A percentile compares a stretch with the other conserved stretches of the same genome.
Conservation (phyloP, 208 protist species). For the Trypanosoma rangeli region DNA sequence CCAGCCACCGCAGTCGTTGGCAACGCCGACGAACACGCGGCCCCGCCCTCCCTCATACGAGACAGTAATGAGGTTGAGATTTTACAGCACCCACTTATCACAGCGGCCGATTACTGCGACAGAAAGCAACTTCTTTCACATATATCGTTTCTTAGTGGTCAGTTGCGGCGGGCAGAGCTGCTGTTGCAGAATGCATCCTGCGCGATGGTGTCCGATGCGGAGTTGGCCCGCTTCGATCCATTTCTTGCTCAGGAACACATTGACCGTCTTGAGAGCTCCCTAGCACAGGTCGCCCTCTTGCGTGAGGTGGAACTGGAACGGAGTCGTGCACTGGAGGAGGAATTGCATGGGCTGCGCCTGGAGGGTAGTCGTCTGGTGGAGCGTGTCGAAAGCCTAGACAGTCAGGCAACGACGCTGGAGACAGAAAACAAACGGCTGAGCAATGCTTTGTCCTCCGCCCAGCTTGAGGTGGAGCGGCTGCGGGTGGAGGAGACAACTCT, state of each 20-base stretch:
- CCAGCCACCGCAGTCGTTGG: background rate
- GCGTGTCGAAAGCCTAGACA: conserved; percentile 38
- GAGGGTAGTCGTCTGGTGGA: conserved; percentile 35
- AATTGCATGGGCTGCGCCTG: conserved; percentile 38
- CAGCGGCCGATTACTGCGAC: conserved; percentile 74
- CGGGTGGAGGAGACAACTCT: conserved; percentile 60
- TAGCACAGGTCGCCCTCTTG: conserved; percentile 74
- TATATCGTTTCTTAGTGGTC: conserved; percentile 81
- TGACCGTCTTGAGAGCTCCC: conserved; percentile 78
- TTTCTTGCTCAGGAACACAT: conserved; percentile 77
- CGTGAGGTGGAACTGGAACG: conserved; percentile 67
- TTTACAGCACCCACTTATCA: conserved; percentile 41
- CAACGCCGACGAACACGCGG: background rate
- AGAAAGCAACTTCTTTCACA: conserved; percentile 79
- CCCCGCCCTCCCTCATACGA: background rate
- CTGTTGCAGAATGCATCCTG: conserved; percentile 60
- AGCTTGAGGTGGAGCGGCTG: conserved; percentile 63
- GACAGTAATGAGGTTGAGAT: background rate
- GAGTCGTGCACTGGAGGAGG: conserved; percentile 37
- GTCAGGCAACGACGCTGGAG: conserved; percentile 25
- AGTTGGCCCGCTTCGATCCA: conserved; percentile 72
- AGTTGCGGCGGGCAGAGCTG: conserved; percentile 77
- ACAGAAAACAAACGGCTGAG: conserved; percentile 28
- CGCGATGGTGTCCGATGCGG: conserved; percentile 35
- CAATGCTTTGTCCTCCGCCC: conserved; percentile 21